A percentile compares a stretch with the other conserved stretches of the same genome.
These are phyloP conservation scores for Theileria orientalis DNA, from an alignment of 169 alveolate genomes.

Conservation along the genomic window DNA sequence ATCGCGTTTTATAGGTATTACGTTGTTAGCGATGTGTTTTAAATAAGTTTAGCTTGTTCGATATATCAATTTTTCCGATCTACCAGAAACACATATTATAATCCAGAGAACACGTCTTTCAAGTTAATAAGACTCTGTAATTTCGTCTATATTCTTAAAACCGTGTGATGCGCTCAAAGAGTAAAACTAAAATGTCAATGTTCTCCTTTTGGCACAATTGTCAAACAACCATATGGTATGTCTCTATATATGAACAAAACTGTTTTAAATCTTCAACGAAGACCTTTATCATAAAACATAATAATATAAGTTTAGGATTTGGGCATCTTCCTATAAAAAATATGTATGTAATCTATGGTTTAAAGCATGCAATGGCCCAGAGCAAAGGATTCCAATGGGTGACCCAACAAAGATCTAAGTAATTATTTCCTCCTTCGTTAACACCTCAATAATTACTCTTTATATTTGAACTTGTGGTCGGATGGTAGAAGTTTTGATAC, in stretches of 20 bases:
- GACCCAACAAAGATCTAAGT: constrained; percentile 4
- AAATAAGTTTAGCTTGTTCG: background rate
- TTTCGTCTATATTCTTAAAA: background rate
- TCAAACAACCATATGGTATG: background rate
- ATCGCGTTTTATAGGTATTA: too few relatives aligned
- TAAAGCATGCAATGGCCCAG: constrained; percentile 10
- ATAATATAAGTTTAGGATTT: background rate
- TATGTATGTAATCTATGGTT: background rate
- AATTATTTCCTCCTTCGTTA: background rate
- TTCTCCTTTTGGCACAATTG: background rate
- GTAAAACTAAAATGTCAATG: constrained; percentile 25
- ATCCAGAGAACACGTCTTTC: constrained; percentile 26
- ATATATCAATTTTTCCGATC: too few relatives aligned
- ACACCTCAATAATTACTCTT: too few relatives aligned
- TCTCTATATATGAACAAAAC: background rate
- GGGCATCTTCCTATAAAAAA: background rate
- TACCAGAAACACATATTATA: background rate
- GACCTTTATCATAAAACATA: background rate
- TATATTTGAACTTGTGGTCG: too few relatives aligned
- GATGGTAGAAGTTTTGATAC: too few relatives aligned
- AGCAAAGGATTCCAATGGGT: constrained; percentile 5
- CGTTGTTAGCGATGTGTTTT: background rate
- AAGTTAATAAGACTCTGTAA: constrained; percentile 15
- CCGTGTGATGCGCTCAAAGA: background rate
- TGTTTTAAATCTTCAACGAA: background rate